These are phyloP conservation scores for Cutaneotrichosporon curvatum DNA, from an alignment of 1,284 basidiomycete species.

Conservation along the genomic window DNA sequence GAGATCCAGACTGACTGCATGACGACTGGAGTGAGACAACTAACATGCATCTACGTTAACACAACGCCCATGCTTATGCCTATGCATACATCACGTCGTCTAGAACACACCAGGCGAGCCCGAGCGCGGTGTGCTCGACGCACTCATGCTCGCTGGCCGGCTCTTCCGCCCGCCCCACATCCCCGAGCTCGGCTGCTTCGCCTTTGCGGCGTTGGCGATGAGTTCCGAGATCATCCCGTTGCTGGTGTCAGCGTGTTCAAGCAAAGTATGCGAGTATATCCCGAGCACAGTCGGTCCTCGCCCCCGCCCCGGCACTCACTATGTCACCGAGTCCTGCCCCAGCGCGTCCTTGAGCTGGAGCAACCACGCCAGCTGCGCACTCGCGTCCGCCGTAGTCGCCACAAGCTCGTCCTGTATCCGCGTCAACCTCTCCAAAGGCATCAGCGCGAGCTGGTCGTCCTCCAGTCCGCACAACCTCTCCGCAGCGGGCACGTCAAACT, in stretches of 20 bases:
- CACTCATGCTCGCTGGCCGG: slow-evolving; percentile 14
- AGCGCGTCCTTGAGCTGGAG: slow-evolving; percentile 74
- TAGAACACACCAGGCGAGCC: slow-evolving; percentile 5
- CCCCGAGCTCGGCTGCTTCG: slow-evolving; percentile 31
- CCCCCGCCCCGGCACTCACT: slow-evolving; percentile 29
- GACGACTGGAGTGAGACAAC: no score
- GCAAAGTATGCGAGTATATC: no score
- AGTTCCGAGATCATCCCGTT: slow-evolving; percentile 48
- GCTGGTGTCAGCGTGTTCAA: slow-evolving; percentile 21
- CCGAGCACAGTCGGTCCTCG: no score
- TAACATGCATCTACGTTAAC: no score
- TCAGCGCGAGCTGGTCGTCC: slow-evolving; percentile 58
- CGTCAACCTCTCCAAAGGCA: slow-evolving; percentile 62
- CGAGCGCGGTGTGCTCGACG: slow-evolving; percentile 9
- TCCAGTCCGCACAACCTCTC: slow-evolving; percentile 61
- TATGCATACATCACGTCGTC: no score
- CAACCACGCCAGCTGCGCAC: slow-evolving; percentile 65
- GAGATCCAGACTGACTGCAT: no score
- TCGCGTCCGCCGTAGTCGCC: slow-evolving; percentile 62
- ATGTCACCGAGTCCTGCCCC: slow-evolving; percentile 59
- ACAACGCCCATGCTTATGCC: no score
- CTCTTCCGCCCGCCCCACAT: slow-evolving; percentile 29
- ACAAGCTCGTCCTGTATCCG: slow-evolving; percentile 60
- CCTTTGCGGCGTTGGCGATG: slow-evolving; percentile 44
- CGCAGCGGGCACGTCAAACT: slow-evolving; percentile 60